These are phyloP conservation scores for Platanthera zijinensis DNA, from an alignment of 106 monocot genomes.

Conservation along the genomic window DNA sequence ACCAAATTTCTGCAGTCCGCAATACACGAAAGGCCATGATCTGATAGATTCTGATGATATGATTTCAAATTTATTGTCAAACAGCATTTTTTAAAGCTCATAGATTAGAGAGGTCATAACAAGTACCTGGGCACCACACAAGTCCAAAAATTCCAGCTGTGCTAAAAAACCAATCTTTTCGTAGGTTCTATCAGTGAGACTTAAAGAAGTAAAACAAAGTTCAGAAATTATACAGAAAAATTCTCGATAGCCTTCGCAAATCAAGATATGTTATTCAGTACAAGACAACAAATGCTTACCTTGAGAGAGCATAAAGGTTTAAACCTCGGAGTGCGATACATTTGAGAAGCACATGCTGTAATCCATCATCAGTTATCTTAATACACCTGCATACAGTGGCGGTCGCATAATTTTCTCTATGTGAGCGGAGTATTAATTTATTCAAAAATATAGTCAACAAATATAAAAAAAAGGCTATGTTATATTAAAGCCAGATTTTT, in stretches of 20 bases:
- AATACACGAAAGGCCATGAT: conserved; percentile 63
- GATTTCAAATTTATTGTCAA: conserved; percentile 7
- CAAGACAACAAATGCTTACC: conserved; percentile 22
- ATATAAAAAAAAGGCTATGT: too few relatives aligned
- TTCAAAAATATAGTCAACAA: too few relatives aligned
- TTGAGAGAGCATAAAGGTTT: conserved; percentile 92
- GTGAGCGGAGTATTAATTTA: too few relatives aligned
- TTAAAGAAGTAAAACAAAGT: conserved; percentile 22
- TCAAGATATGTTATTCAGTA: neutral
- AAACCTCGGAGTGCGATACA: conserved; percentile 59
- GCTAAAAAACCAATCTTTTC: conserved; percentile 43
- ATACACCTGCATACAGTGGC: conserved; percentile 49
- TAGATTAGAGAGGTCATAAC: neutral
- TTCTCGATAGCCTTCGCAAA: neutral
- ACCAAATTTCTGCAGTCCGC: conserved; percentile 54
- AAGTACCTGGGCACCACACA: conserved; percentile 90
- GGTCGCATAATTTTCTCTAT: too few relatives aligned
- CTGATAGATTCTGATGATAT: conserved; percentile 62
- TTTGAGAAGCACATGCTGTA: conserved; percentile 48
- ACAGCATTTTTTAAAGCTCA: neutral
- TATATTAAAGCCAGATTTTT: too few relatives aligned
- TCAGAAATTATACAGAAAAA: neutral
- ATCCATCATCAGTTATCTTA: conserved; percentile 74
- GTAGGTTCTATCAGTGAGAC: conserved; percentile 75
- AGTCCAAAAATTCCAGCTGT: conserved; percentile 58